Evolutionary conservation across 2,329 filamentous ascomycete species (phyloP).

Genomic region (Juglanconis sp.): DNA sequence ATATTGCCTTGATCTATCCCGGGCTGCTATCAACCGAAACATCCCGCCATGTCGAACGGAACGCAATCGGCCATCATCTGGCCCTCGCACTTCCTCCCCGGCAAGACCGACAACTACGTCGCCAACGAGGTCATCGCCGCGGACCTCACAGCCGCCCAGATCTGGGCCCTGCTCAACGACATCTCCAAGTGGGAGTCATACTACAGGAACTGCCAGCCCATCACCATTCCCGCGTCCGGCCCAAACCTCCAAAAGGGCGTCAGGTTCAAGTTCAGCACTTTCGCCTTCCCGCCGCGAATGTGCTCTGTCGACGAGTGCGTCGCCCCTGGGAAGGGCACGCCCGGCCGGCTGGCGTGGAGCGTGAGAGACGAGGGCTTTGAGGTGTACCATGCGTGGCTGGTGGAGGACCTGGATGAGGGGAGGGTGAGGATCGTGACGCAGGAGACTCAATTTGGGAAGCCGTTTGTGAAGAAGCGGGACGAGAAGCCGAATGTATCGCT

Average conservation of each 20-base stretch:
- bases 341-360: slow-evolving; percentile 26
- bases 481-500: slow-evolving; percentile 27
- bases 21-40: not conserved
- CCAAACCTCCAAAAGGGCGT: slow-evolving; percentile 24
- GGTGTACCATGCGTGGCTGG: slow-evolving; percentile 28
- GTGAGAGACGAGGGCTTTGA: slow-evolving; percentile 22
- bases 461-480: slow-evolving; percentile 20
- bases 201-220: slow-evolving; percentile 24
- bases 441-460: slow-evolving; percentile 28
- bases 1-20: not conserved
- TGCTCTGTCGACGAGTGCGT: slow-evolving; percentile 25
- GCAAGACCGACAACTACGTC: slow-evolving; percentile 29
- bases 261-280: slow-evolving; percentile 28
- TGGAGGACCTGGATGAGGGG: slow-evolving; percentile 27
- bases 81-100: slow-evolving; percentile 26
- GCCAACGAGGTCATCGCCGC: slow-evolving; percentile 28
- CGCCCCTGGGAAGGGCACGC: slow-evolving; percentile 14
- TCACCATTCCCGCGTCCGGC: slow-evolving; percentile 25
- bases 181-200: slow-evolving; percentile 28
- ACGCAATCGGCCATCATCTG: slow-evolving; percentile 24
- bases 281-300: slow-evolving; percentile 25
- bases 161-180: slow-evolving; percentile 26
- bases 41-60: slow-evolving; percentile 22
- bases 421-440: slow-evolving; percentile 28
- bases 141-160: slow-evolving; percentile 24